Base-by-base conservation (phyloP, 1,139 yeast genomes). In the Kluyveromyces sp. region DNA sequence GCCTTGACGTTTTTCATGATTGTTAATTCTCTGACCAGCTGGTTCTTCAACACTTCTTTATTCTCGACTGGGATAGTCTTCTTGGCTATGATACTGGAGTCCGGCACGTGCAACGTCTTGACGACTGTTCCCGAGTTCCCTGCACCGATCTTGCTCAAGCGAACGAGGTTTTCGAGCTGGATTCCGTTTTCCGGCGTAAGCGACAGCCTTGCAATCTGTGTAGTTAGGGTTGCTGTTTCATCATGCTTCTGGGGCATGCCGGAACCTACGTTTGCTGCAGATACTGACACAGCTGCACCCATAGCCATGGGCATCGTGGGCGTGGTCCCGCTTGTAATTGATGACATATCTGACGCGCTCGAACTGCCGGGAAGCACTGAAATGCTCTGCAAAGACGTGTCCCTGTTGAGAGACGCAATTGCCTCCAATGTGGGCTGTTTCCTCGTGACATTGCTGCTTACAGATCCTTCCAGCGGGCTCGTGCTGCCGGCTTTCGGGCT, bases 101-200 rank as follows among this genome's bases (percentile, higher is more conserved):
- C 81, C 21, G 97, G 97, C 3, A 86, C 75, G 65, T 92, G 98
- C 46, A 88, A 68, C 10, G 89, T 94, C 61, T 89, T 88, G 45
- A 87, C 74, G 3, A 92, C 99, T 1, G 89, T 81, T 2, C 99
- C 99, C 10, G 96, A 88, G 63, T 88, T 90, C 5, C 99, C 99
- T 32, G 88, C 75, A 7, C 99, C 99, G 48, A 92, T 73, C 53
- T 81, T 82, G 51, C 86, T 82, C 47, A 92, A 66, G 30, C 81
- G 78, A 26, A 88, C 77, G 39, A 94, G 68, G 60, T 92, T 97
- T 41, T 79, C 54, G 43, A 57, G 45, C 58, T 60, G 54, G 21
- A 50, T 50, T 10, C 48, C 45, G 35, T 46, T 47, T 25, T 50
- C 50, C 29, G 44, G 45, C 15, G 48, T 40, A 3, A 50, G 30